Conservation (phyloP, 345 rosid species). For the Alliaria petiolata region DNA sequence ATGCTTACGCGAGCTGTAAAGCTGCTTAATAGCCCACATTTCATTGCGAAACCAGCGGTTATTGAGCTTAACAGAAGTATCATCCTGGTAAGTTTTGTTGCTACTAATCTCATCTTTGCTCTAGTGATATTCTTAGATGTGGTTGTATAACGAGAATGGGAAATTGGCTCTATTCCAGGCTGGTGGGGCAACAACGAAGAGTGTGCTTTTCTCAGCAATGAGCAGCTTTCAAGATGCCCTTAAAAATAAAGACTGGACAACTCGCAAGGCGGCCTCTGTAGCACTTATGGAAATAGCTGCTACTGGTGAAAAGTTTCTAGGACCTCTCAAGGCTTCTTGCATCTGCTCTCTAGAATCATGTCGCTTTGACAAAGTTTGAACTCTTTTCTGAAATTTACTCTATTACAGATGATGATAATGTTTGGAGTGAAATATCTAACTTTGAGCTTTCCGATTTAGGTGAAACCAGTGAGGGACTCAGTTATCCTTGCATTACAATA, state of each 20-base stretch:
- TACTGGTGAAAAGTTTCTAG: constrained; percentile 58
- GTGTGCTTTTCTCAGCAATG: constrained; percentile 61
- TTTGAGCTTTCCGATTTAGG: constrained; percentile 42
- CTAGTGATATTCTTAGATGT: background rate
- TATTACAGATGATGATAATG: background rate
- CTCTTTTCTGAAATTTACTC: background rate
- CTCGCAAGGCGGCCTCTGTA: constrained; percentile 88
- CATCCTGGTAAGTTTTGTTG: constrained; percentile 50
- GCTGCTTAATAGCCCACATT: constrained; percentile 79
- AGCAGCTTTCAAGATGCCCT: constrained; percentile 74
- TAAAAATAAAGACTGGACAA: constrained; percentile 74
- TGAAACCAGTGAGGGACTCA: constrained; percentile 92
- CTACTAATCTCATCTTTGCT: background rate
- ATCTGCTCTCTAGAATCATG: constrained; percentile 73
- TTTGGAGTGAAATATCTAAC: constrained; percentile 7
- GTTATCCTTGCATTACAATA: constrained; percentile 66
- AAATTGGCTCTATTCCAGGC: constrained; percentile 48
- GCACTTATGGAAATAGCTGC: constrained; percentile 80
- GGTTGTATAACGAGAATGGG: background rate
- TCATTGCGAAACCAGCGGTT: constrained; percentile 78
- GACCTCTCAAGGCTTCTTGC: constrained; percentile 66
- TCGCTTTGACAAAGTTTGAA: constrained; percentile 88
- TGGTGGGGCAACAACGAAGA: constrained; percentile 72
- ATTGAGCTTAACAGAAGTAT: constrained; percentile 77
- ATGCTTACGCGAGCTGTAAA: constrained; percentile 67